A percentile compares a stretch with the other conserved stretches of the same genome.
phyloP scores from a whole-genome alignment of 2,329 filamentous ascomycete species.

The Aspergillus brasiliensis region DNA sequence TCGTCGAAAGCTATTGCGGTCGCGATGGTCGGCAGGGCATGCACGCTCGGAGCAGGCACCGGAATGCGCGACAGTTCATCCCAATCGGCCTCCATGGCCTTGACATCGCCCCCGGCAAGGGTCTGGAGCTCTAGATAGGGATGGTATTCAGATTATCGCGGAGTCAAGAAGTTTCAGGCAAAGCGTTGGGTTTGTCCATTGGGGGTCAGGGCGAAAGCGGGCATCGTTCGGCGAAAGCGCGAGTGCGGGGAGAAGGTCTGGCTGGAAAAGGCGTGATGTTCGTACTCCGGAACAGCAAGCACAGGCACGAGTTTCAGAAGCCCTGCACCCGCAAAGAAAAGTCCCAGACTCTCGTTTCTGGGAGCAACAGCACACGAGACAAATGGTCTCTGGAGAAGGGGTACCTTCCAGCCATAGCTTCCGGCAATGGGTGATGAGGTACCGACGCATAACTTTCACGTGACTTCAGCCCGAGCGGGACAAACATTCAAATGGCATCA shows the following conservation, averaged over 20 bases:
- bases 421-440: slow-evolving; percentile 6
- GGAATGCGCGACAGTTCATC: slow-evolving; percentile 76
- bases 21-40: slow-evolving; percentile 69
- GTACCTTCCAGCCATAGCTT: background rate
- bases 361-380: background rate
- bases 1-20: slow-evolving; percentile 88
- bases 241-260: slow-evolving; percentile 39
- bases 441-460: slow-evolving; percentile 2
- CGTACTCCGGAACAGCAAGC: background rate
- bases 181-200: slow-evolving; percentile 32
- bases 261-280: slow-evolving; percentile 10
- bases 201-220: slow-evolving; percentile 33
- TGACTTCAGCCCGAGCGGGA: background rate
- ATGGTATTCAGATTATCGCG: background rate
- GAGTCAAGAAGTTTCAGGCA: background rate
- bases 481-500: background rate
- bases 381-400: background rate
- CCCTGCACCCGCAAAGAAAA: background rate
- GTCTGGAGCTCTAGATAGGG: background rate
- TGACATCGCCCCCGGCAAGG: slow-evolving; percentile 21
- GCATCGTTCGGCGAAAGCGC: slow-evolving; percentile 39
- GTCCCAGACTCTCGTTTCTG: background rate
- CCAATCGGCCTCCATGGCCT: slow-evolving; percentile 52
- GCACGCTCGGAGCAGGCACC: slow-evolving; percentile 74
- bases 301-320: background rate